Conservation (phyloP, 75 land plant genomes). For the Sequoia sempervirens region DNA sequence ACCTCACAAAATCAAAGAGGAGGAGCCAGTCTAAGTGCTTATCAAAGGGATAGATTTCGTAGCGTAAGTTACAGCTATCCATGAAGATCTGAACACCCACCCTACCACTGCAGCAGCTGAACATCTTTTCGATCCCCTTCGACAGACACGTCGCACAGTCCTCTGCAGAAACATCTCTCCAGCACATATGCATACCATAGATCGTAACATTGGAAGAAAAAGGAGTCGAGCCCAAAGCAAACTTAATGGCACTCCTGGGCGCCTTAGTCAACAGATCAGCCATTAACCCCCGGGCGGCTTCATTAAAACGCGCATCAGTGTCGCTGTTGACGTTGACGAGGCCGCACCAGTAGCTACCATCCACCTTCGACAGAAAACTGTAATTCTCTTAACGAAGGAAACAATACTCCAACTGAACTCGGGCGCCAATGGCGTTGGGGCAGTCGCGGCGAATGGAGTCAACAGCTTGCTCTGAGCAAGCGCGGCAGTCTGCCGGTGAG, state of each 20-base stretch:
- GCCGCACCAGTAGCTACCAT: conserved; percentile 27
- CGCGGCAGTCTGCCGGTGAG: conserved; percentile 28
- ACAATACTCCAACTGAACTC: conserved; percentile 53
- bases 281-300: not conserved
- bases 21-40: not conserved
- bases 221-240: not conserved
- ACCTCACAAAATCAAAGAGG: not conserved
- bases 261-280: not conserved
- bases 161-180: not conserved
- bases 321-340: not conserved
- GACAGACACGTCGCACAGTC: not conserved
- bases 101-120: not conserved
- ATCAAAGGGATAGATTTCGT: not conserved
- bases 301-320: not conserved
- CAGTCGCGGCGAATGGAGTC: conserved; percentile 17
- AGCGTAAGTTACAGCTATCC: conserved; percentile 2
- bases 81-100: conserved; percentile 3
- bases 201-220: not conserved
- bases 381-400: conserved; percentile 46
- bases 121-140: not conserved
- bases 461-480: conserved; percentile 31
- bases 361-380: conserved; percentile 40
- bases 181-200: conserved; percentile 5
- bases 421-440: conserved; percentile 32
- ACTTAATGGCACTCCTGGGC: not conserved